Evolutionary conservation across 2,329 filamentous ascomycete species (phyloP), one percentile per base, ranked within the genome.

Genomic region (Aspergillus sp.): DNA sequence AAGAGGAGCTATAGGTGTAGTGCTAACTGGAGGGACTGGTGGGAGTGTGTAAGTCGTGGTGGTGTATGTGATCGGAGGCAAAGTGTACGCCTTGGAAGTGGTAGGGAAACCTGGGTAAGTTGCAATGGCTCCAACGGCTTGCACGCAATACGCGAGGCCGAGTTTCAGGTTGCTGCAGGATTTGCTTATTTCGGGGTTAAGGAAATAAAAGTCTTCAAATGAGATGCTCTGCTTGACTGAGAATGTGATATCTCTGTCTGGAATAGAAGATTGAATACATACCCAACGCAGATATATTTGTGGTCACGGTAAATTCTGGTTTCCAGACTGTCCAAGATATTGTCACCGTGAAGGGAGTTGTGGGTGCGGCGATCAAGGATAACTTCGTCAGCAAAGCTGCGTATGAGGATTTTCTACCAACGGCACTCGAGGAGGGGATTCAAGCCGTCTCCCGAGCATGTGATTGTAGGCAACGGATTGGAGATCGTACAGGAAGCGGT

Each of bases 381-480:
- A 49, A 53, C 19, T 31, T 47, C 5, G 52, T 67, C 7, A 62
- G 57, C 0, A 49, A 60, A 28, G 59, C 57, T 4, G 46, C 67
- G 5, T 68, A 57, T 42, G 47, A 54, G 19, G 58, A 64, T 27
- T 67, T 58, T 39, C 39, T 68, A 9, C 60, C 63, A 2, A 33
- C 42, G n/a, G 64, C 64, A 5, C 47, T 67, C 8, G 48, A 48
- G 33, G 45, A 40, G 3, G 63, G 65, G 1, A 50, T 59, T 66
- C 35, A 49, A 56, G 34, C 45, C 56, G 31, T 45, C 57, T 9
- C 70, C 70, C 6, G 57, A 62, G 43, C 55, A 67, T 5, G 34
- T 64, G 29, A 56, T 72, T 6, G 52, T 70, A 8, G 43, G 35
- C 7, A 27, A 37, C 5, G 35, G 35, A 26, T 27, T 37, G 7